Conservation (phyloP, 176 grass and related monocot genomes). For the Areca catechu region DNA sequence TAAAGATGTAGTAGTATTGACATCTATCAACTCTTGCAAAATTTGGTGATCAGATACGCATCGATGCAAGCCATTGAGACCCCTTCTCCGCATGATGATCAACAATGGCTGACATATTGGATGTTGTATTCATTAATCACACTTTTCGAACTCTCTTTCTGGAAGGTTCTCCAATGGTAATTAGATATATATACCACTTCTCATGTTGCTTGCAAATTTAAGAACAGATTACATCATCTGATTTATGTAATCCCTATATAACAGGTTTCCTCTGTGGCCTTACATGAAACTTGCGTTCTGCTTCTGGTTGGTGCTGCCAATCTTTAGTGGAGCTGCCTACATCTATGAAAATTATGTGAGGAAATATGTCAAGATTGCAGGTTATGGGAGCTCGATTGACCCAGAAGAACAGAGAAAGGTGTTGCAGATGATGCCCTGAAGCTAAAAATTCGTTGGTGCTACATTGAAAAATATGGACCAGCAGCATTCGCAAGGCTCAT, state of each 20-base stretch:
- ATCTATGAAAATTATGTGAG: slow-evolving; percentile 73
- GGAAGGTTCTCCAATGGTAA: slow-evolving; percentile 82
- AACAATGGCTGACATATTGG: slow-evolving; percentile 99
- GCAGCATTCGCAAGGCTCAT: slow-evolving; percentile 73
- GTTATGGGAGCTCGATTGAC: slow-evolving; percentile 49
- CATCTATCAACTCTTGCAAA: background rate
- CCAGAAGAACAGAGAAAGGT: slow-evolving; percentile 50
- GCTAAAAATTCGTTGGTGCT: slow-evolving; percentile 72
- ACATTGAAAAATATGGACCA: slow-evolving; percentile 55
- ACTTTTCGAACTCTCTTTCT: slow-evolving; percentile 82
- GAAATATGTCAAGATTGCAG: slow-evolving; percentile 71
- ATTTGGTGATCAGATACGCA: slow-evolving; percentile 40
- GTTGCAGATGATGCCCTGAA: slow-evolving; percentile 82
- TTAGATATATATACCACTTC: background rate
- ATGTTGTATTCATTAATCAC: slow-evolving; percentile 84
- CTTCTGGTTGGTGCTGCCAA: slow-evolving; percentile 88
- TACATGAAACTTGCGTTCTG: slow-evolving; percentile 91
- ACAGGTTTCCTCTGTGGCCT: slow-evolving; percentile 79
- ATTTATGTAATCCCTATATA: background rate
- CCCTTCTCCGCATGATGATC: slow-evolving; percentile 67
- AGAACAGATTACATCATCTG: background rate
- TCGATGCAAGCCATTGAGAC: slow-evolving; percentile 94
- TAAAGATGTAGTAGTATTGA: background rate
- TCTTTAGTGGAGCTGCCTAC: slow-evolving; percentile 94
- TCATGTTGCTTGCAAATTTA: background rate